Base-by-base conservation (phyloP, 345 rosid species). In the Populus davidiana region DNA sequence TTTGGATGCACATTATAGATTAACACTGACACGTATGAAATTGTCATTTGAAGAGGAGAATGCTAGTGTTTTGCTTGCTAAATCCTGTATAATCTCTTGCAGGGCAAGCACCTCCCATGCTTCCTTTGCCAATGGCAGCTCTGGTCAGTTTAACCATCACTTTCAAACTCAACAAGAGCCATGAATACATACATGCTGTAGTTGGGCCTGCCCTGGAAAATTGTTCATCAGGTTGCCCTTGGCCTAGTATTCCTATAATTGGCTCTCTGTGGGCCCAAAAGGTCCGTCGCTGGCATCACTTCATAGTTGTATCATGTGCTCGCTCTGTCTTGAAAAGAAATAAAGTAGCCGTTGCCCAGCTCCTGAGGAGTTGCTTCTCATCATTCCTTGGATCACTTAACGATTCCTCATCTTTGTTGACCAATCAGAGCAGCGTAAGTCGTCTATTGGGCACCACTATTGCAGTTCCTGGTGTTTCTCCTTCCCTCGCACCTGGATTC, bases 251-350 rank as follows among this genome's bases (percentile, higher is more conserved):
- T 73, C 82, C 90, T 9, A 81, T 84, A 64, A 82, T 91, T 16
- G 85, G 91, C 63, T 89, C 92, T 75, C 86, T 91, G 14, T 91
- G 94, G 94, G 90, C 88, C 36, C 94, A 89, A 72, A 91, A 91
- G 76, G 81, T 87, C 8, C 89, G 87, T 18, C 89, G 91, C 61
- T 91, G 94, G 94, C 92, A 87, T 75, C 77, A 86, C 65, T 91
- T 81, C 82, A 88, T 91, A 38, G 85, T 91, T 17, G 82, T 87
- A 47, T 83, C 89, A 9, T 86, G 86, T 78, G 79, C 88, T 67
- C 91, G 89, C 25, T 80, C 92, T 5, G 86, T 89, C 7, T 87
- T 91, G 85, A 82, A 77, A 66, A 80, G 79, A 79, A 83, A 81
- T 73, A 83, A 89, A 74, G 90, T 82, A 79, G 94, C 94, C 18